A percentile compares a stretch with the other conserved stretches of the same genome.
Evolutionary conservation across 2,329 filamentous ascomycete genomes (phyloP).

Genomic region (Aspergillus ochraceoroseus): DNA sequence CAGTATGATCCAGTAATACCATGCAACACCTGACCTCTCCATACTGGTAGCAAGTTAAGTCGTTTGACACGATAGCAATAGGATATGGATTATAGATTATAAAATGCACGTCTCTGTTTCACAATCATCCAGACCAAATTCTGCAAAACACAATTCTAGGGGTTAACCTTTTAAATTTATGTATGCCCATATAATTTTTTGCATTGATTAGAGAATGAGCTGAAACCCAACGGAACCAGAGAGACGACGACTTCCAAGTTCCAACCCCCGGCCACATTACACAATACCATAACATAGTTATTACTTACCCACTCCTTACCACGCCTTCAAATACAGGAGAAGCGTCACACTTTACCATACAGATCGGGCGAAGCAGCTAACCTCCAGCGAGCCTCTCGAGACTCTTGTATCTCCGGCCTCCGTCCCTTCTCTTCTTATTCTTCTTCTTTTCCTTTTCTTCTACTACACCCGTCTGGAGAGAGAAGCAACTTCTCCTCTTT

Average conservation of each 20-base stretch:
- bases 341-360: conserved; percentile 24
- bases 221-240: conserved; percentile 20
- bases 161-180: conserved; percentile 4
- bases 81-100: too few relatives aligned
- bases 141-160: conserved; percentile 15
- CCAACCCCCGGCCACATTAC: conserved; percentile 2
- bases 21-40: conserved; percentile 8
- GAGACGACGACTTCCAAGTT: conserved; percentile 5
- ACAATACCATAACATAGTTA: conserved; percentile 8
- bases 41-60: too few relatives aligned
- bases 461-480: conserved; percentile 43
- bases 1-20: conserved; percentile 17
- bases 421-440: conserved; percentile 28
- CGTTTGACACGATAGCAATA: too few relatives aligned
- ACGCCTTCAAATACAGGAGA: conserved; percentile 16
- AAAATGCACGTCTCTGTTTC: conserved; percentile 16
- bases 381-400: conserved; percentile 22
- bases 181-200: conserved; percentile 1
- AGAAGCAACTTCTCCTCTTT: conserved; percentile 37
- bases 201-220: too few relatives aligned
- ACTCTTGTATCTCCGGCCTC: conserved; percentile 28
- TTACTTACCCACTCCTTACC: conserved; percentile 10
- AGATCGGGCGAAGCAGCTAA: conserved; percentile 19
- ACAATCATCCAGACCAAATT: conserved; percentile 9
- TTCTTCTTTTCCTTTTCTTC: conserved; percentile 33